These are phyloP conservation scores for Calocybe gangraenosa DNA, from an alignment of 768 basidiomycete species.

Conservation along the genomic window DNA sequence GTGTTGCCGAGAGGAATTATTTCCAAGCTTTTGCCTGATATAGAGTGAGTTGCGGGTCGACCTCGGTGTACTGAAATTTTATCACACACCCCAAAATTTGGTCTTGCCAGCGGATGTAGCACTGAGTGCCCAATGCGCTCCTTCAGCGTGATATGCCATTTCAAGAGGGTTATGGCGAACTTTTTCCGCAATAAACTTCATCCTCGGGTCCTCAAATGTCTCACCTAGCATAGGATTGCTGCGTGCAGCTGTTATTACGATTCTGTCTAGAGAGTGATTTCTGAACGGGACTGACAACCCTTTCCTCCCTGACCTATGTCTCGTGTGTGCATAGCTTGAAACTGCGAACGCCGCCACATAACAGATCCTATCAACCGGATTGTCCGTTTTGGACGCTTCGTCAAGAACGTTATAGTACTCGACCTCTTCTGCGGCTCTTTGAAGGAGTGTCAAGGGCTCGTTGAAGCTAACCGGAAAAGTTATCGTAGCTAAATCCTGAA, in stretches of 20 bases:
- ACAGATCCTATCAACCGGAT: slow-evolving; percentile 66
- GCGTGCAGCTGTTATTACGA: slow-evolving; percentile 9
- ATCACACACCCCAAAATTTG: slow-evolving; percentile 80
- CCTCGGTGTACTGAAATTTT: slow-evolving; percentile 4
- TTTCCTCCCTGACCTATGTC: slow-evolving; percentile 77
- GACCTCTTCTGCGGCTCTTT: slow-evolving; percentile 78
- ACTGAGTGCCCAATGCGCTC: slow-evolving; percentile 68
- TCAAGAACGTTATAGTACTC: slow-evolving; percentile 73
- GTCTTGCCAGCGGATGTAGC: slow-evolving; percentile 81
- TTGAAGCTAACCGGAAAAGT: slow-evolving; percentile 89
- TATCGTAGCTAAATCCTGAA: slow-evolving; percentile 76
- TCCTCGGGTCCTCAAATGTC: slow-evolving; percentile 79
- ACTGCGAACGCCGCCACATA: slow-evolving; percentile 83
- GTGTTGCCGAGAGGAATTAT: slow-evolving; percentile 77
- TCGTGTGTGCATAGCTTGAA: slow-evolving; percentile 79
- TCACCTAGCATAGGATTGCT: slow-evolving; percentile 89
- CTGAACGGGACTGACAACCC: slow-evolving; percentile 61
- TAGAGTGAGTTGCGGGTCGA: slow-evolving; percentile 13
- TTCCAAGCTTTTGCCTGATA: slow-evolving; percentile 81
- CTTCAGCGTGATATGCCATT: slow-evolving; percentile 83
- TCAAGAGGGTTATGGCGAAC: slow-evolving; percentile 82
- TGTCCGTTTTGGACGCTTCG: slow-evolving; percentile 52
- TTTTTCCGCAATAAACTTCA: slow-evolving; percentile 85
- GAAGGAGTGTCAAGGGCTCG: slow-evolving; percentile 80
- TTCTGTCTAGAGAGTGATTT: slow-evolving; percentile 1